Base-by-base conservation (phyloP, 768 basidiomycete species). In the Galerina marginata region DNA sequence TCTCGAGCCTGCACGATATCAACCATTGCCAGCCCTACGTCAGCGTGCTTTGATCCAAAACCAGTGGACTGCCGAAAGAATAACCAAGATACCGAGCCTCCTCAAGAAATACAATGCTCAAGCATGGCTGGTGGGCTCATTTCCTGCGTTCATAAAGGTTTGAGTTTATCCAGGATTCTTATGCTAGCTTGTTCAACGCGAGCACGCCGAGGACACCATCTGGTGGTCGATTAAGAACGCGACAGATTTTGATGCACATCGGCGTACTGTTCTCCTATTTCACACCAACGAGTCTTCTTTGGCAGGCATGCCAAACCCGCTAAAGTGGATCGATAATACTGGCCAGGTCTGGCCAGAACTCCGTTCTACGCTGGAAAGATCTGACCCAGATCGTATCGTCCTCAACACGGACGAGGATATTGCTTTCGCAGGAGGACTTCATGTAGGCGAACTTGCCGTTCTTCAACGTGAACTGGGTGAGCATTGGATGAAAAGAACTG, bases 151-250 rank as follows among this genome's bases (percentile, higher is more conserved):
- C 44, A 40, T 12, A 9, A 14, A 20, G 16, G 45, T 50, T 25
- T 14, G 20, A 10, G 12, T 5, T 55, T 44, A 20, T 57, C 20
- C 54, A 33, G n/a, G 29, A 46, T 25, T 9, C 38, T 16, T 46
- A 7, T 14, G 44, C 37, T 65, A 83, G 81, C 75, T 81, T 65
- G 71, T 70, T 55, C 78, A 81, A 72, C 73, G 81, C 39, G 84
- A 85, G 62, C 81, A 83, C 61, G 83, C 83, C 2, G 84, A 85
- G 59, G 84, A 85, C 64, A 81, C 82, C 4, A 71, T 81, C 14
- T 84, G 83, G 78, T 78, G 80, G 74, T 79, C 83, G 4, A 72
- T 84, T 46, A 81, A 82, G 58, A 77, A 80, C 50, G 74, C 82
- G 7, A 82, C 82, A 6, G 79, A 77, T 52, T 82, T 79, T 70